These are phyloP conservation scores for Gracilariopsis chorda DNA, from an alignment of 23 red algal species.

Conservation along the genomic window DNA sequence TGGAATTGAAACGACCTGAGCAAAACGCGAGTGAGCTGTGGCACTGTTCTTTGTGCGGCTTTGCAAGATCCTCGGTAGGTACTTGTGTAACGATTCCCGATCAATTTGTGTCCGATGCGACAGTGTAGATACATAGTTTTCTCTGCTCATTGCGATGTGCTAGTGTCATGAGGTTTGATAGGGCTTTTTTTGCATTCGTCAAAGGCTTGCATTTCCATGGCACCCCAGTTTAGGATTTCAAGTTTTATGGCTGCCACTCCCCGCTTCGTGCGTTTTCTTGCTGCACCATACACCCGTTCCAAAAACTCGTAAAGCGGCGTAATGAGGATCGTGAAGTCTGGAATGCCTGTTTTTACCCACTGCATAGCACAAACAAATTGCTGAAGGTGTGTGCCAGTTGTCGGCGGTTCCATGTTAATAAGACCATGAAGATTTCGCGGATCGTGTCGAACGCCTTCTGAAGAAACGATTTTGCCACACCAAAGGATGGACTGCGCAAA, in stretches of 20 bases:
- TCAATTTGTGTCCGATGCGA: not conserved
- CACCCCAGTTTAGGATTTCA: not conserved
- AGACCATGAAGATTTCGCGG: not conserved
- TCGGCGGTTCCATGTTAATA: not conserved
- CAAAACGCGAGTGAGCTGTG: not conserved
- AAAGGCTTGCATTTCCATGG: not conserved
- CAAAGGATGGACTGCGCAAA: not conserved
- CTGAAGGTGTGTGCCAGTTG: not conserved
- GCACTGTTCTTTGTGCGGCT: not conserved
- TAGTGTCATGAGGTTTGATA: not conserved
- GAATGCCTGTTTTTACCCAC: not conserved
- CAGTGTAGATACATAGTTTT: not conserved
- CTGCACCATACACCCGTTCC: not conserved
- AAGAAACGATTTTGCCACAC: not conserved
- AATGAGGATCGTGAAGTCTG: not conserved
- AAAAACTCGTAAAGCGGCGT: not conserved
- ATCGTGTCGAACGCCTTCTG: not conserved
- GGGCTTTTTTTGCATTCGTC: not conserved
- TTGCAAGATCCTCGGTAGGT: not conserved
- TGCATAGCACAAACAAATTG: slow-evolving; percentile 18
- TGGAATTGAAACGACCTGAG: not conserved
- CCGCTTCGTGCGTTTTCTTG: not conserved
- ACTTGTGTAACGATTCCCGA: not conserved
- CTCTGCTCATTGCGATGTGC: not conserved
- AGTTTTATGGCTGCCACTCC: not conserved